Conservation (phyloP, 169 alveolate genomes). For the Cryptosporidium viatorum region DNA sequence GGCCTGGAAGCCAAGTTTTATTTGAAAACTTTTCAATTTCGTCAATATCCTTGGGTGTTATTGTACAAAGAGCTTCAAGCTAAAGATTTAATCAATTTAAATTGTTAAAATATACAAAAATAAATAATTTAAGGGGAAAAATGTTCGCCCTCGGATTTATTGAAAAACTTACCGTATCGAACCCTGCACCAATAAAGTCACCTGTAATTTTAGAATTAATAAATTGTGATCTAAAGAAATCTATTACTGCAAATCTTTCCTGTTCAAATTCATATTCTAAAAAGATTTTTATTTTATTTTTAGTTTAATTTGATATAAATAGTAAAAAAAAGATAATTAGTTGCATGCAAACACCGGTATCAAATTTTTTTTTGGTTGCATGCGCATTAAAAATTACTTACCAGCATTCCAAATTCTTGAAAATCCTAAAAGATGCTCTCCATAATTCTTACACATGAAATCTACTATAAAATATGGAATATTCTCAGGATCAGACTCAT, state of each 20-base stretch:
- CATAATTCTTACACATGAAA: conserved; percentile 68
- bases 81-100: neutral
- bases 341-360: conserved; percentile 17
- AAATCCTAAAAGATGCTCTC: conserved; percentile 62
- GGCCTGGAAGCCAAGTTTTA: conserved; percentile 70
- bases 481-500: conserved; percentile 65
- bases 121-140: neutral
- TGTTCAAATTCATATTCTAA: conserved; percentile 71
- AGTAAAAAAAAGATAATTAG: neutral
- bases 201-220: conserved; percentile 51
- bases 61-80: conserved; percentile 72
- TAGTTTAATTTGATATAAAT: neutral
- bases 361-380: conserved; percentile 8
- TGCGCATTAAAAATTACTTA: neutral
- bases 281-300: neutral
- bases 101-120: neutral
- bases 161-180: conserved; percentile 49
- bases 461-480: conserved; percentile 75
- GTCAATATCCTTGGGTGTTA: conserved; percentile 47
- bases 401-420: conserved; percentile 71
- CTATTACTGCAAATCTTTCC: conserved; percentile 72
- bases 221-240: conserved; percentile 71
- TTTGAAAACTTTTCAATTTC: conserved; percentile 61
- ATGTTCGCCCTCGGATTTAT: neutral
- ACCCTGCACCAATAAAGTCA: conserved; percentile 63